Evolutionary conservation across 2,329 filamentous ascomycete species (phyloP).

Genomic region (Thyridium curvatum): DNA sequence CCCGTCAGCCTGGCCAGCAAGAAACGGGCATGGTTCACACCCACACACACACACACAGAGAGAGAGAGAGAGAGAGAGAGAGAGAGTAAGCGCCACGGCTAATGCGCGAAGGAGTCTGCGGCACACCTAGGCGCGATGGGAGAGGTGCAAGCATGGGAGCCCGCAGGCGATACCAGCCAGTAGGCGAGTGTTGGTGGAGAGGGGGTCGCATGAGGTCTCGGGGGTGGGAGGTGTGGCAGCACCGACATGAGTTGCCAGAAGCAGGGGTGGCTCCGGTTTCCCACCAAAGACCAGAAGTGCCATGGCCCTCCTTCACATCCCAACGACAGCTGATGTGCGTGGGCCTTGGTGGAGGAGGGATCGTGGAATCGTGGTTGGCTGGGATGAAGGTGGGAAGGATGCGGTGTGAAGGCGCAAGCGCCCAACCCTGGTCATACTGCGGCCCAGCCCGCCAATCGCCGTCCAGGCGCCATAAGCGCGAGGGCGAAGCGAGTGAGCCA

Average conservation of each 20-base stretch:
- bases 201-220: not conserved
- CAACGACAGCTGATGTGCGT: too few species aligned
- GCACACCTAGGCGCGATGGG: slow-evolving; percentile 1
- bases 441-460: slow-evolving; percentile 20
- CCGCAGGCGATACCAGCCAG: not conserved
- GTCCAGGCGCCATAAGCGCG: not conserved
- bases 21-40: too few species aligned
- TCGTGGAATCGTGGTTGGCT: slow-evolving; percentile 1
- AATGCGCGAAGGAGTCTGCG: not conserved
- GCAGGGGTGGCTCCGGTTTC: too few species aligned
- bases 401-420: slow-evolving; percentile 2
- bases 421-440: slow-evolving; percentile 28
- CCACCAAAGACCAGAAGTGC: too few species aligned
- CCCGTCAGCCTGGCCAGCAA: too few species aligned
- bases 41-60: too few species aligned
- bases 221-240: too few species aligned
- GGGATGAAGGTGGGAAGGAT: not conserved
- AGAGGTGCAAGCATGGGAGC: not conserved
- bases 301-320: too few species aligned
- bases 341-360: too few species aligned
- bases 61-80: not conserved
- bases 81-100: slow-evolving; percentile 7
- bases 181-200: not conserved
- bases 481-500: not conserved
- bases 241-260: too few species aligned